Base-by-base conservation (phyloP, 2,329 filamentous ascomycete genomes). In the Metarhizium sp. region DNA sequence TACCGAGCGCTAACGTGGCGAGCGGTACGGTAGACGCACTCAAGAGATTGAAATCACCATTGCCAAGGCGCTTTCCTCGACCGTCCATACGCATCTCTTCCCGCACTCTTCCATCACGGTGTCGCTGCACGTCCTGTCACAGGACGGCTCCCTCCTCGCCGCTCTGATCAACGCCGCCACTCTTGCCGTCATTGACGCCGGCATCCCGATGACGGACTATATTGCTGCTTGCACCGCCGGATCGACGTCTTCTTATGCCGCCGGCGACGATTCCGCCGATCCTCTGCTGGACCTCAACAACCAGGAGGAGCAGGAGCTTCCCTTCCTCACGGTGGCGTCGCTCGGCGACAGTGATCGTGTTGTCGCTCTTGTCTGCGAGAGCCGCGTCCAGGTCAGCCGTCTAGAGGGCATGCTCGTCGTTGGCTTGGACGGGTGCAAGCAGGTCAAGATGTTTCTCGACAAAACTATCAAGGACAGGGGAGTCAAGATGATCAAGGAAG, bases 201-300 rank as follows among this genome's bases (percentile, higher is more conserved):
- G 94, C 53, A 87, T 99, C 20, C 94, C 94, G 29, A 96, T 97
- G 92, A 84, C 85, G 2, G 90, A 95, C 67, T 95, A 96, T 67
- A 81, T 97, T 2, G 85, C 86, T 25, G 90, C 92, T 6, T 95
- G 90, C 72, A 96, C 92, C 0, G 88, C 90, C 0, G 94, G 92
- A 4, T 88, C 86, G 14, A 90, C 87, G 0, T 85, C 85, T 0
- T 80, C 83, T 0, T 81, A 87, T 61, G 76, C 81, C 0, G 76
- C 78, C 1, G 82, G 81, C 55, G 85, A 88, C 64, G 87, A 88
- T 57, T 69, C 68, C 3, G 87, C 87, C 11, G 90, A 95, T 64
- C 90, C 90, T 2, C 70, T 95, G 56, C 76, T 95, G 54, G 90
- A 95, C 70, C 72, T 95, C 34, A 95, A 92, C 68, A 79, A 77